Percentiles rank a stretch among this genome's conserved stretches.
These are phyloP conservation scores for Coccomyxa sp. DNA, from an alignment of 139 green algal genomes.

Conservation along the genomic window DNA sequence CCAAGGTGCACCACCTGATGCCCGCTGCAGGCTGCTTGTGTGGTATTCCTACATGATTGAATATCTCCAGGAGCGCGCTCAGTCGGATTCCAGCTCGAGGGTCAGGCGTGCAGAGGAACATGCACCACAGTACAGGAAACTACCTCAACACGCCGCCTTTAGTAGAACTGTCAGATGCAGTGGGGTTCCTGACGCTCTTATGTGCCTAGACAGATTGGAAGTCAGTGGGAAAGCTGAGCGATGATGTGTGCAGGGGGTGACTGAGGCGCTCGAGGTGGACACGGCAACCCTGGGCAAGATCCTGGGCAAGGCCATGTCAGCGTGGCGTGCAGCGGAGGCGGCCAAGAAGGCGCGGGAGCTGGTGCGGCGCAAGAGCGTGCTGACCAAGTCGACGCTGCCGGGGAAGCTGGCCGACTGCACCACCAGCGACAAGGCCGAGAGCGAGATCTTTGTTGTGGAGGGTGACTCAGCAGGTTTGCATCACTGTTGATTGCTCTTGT, in stretches of 20 bases:
- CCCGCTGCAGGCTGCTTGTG: no score
- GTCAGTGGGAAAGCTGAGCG: no score
- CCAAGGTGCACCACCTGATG: constrained; percentile 18
- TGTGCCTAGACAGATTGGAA: no score
- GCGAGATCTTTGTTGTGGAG: constrained; percentile 98
- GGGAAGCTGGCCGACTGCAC: constrained; percentile 97
- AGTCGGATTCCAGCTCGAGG: no score
- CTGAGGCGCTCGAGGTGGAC: constrained; percentile 58
- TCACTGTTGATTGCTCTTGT: no score
- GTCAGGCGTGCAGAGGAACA: no score
- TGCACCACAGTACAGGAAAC: no score
- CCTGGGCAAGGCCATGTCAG: constrained; percentile 60
- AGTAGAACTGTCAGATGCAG: no score
- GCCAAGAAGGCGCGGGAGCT: constrained; percentile 91
- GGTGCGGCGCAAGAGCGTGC: constrained; percentile 87
- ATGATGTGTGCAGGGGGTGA: constrained; percentile 27
- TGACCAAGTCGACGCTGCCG: constrained; percentile 83
- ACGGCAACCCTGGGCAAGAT: constrained; percentile 35
- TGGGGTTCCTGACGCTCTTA: no score
- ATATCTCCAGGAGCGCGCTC: no score
- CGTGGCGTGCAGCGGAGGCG: constrained; percentile 79
- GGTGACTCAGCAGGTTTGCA: constrained; percentile 79
- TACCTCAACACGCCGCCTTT: no score
- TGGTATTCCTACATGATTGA: no score
- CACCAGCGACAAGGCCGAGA: constrained; percentile 31